Percentiles rank a stretch among this genome's conserved stretches.
Conservation (phyloP, 2,329 filamentous ascomycete species). For the Blastomyces gilchristii region DNA sequence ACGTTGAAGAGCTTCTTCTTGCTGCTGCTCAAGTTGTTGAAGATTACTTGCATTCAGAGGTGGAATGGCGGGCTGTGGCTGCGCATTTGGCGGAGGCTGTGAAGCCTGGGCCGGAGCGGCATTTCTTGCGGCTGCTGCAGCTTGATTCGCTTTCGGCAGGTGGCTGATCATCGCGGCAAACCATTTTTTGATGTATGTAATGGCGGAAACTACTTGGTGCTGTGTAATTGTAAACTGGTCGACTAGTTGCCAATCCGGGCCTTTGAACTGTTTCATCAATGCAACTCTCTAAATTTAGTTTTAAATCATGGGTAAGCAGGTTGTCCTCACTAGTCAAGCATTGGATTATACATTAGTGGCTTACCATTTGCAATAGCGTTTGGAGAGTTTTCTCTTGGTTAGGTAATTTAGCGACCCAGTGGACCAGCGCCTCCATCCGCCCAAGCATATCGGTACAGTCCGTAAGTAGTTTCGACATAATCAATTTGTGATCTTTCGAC, state of each 20-base stretch:
- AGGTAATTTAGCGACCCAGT: conserved; percentile 30
- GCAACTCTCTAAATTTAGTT: conserved; percentile 29
- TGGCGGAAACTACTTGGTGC: conserved; percentile 29
- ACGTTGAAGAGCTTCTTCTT: conserved; percentile 35
- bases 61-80: conserved; percentile 22
- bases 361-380: conserved; percentile 31
- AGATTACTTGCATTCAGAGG: conserved; percentile 38
- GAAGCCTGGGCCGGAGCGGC: conserved; percentile 7
- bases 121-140: conserved; percentile 7
- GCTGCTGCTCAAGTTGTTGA: conserved; percentile 38
- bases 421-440: conserved; percentile 35
- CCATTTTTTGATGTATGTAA: conserved; percentile 32
- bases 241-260: conserved; percentile 32
- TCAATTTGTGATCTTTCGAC: conserved; percentile 30
- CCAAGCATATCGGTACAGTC: conserved; percentile 34
- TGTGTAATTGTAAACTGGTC: conserved; percentile 37
- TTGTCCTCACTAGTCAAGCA: not conserved
- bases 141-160: conserved; percentile 15
- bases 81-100: conserved; percentile 24
- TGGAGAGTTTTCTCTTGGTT: conserved; percentile 32
- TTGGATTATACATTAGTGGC: conserved; percentile 13
- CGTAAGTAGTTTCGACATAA: conserved; percentile 32
- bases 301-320: not conserved
- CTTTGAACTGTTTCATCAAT: conserved; percentile 38
- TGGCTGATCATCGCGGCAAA: conserved; percentile 32